Conservation (phyloP, 495 filamentous ascomycete genomes). For the Tuber melanosporum region DNA sequence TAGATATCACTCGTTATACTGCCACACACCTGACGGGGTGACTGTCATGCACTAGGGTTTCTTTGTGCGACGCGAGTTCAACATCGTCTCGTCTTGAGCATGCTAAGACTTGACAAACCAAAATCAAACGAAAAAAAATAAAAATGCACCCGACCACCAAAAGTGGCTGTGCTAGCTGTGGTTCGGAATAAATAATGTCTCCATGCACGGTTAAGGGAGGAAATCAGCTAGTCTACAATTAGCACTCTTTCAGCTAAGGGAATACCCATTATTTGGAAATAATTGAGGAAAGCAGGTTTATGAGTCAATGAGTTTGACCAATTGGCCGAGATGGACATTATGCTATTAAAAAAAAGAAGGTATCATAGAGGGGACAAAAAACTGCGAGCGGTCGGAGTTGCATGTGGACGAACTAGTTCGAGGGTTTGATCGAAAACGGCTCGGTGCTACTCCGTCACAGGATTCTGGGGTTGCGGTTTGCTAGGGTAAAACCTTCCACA, state of each 20-base stretch:
- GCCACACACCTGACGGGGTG: neutral
- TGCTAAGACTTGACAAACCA: neutral
- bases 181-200: neutral
- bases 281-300: neutral
- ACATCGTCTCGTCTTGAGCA: neutral
- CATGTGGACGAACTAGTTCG: neutral
- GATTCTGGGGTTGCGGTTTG: neutral
- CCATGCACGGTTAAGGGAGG: neutral
- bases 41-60: neutral
- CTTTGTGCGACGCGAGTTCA: neutral
- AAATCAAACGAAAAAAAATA: neutral
- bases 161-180: neutral
- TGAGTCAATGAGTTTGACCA: neutral
- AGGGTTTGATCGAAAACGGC: neutral
- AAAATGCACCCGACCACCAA: neutral
- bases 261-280: neutral
- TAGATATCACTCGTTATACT: neutral
- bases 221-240: neutral
- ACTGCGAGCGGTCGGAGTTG: neutral
- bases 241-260: neutral
- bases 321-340: neutral
- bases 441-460: neutral
- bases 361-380: neutral
- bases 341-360: neutral
- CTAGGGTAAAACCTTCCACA: neutral